phyloP scores from a whole-genome alignment of 2,329 filamentous ascomycete species.

The Xylariomycetidae sp. region DNA sequence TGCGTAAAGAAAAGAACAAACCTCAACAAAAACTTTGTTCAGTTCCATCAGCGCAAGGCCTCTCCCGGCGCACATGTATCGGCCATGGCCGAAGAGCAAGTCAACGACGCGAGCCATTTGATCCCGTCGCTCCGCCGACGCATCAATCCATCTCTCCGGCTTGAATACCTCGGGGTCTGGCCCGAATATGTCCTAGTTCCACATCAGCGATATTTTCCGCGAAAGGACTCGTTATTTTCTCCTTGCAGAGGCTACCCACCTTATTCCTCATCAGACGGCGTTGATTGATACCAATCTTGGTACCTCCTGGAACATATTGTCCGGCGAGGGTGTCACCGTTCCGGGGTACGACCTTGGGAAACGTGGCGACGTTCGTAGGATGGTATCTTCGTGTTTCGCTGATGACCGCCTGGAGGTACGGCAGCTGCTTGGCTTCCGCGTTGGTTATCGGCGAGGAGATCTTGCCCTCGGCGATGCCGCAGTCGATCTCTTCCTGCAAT shows the following conservation, averaged over 20 bases:
- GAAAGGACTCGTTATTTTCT: too few relatives aligned
- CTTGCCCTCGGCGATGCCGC: background rate
- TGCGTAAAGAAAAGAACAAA: too few relatives aligned
- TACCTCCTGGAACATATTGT: background rate
- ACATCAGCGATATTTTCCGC: too few relatives aligned
- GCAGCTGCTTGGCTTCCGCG: background rate
- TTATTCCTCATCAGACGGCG: background rate
- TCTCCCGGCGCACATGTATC: background rate
- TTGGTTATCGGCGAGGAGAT: background rate
- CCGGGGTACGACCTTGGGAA: background rate
- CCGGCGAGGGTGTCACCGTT: background rate
- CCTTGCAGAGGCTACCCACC: too few relatives aligned
- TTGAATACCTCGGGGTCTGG: background rate
- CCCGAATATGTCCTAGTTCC: background rate
- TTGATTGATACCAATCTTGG: background rate
- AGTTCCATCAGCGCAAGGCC: background rate
- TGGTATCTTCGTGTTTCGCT: background rate
- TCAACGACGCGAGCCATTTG: background rate
- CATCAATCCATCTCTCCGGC: background rate
- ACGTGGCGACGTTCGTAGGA: slow-evolving; percentile 19
- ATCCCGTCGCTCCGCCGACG: background rate
- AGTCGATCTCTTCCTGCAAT: background rate
- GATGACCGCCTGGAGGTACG: background rate
- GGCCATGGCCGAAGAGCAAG: background rate
- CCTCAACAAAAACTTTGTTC: background rate